Conservation (phyloP, 345 rosid genomes). For the Lepidium didymum region DNA sequence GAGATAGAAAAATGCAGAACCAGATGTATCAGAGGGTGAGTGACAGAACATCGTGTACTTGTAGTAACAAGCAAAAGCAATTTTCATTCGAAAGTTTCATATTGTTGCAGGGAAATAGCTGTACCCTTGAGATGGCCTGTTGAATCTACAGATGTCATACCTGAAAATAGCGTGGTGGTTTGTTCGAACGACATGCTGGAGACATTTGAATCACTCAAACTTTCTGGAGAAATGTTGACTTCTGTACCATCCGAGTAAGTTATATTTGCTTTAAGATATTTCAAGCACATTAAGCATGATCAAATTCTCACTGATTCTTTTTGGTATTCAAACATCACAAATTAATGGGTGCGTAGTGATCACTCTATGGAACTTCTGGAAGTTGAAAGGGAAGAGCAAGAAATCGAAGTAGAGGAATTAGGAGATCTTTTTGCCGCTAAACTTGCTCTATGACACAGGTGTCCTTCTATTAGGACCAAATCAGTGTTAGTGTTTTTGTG, state of each 20-base stretch:
- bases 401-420: background rate
- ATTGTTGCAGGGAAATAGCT: background rate
- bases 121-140: conserved; percentile 14
- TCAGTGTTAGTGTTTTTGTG: background rate
- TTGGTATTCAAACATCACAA: background rate
- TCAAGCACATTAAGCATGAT: background rate
- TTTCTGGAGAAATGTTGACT: background rate
- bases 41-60: background rate
- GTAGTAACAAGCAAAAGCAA: background rate
- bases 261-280: background rate
- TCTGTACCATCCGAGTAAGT: conserved; percentile 10
- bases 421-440: conserved; percentile 6
- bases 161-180: background rate
- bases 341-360: background rate
- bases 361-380: background rate
- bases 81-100: background rate
- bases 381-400: conserved; percentile 4
- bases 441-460: conserved; percentile 4
- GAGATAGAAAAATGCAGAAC: conserved; percentile 1
- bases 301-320: background rate
- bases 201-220: conserved; percentile 2
- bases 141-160: background rate
- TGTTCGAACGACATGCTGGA: background rate
- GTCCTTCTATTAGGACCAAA: background rate
- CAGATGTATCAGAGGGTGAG: conserved; percentile 17